Conservation (phyloP, 345 rosid species). For the Euphorbia tirucalli region DNA sequence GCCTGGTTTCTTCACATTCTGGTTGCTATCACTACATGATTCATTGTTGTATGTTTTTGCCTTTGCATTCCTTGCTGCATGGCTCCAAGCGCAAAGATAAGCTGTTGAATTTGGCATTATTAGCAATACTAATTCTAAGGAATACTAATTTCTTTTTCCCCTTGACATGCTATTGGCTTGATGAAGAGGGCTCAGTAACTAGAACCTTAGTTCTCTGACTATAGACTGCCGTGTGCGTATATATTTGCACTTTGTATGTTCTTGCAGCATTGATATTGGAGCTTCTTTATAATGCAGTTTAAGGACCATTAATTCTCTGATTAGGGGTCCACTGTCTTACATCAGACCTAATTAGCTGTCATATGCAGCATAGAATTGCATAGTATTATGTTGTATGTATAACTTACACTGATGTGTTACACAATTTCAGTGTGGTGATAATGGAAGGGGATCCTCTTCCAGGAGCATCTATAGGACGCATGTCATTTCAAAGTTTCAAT, state of each 20-base stretch:
- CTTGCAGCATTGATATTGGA: background rate
- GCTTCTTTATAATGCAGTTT: background rate
- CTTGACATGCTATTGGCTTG: background rate
- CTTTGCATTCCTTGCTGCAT: background rate
- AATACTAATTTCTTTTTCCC: background rate
- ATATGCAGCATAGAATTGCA: background rate
- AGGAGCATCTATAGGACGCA: slow-evolving; percentile 72
- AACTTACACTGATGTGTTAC: slow-evolving; percentile 2
- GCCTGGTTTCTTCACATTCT: no score
- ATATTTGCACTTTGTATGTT: background rate
- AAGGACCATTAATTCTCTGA: background rate
- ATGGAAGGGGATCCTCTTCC: slow-evolving; percentile 96
- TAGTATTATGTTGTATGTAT: background rate
- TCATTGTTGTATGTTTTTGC: background rate
- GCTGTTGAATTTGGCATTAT: background rate
- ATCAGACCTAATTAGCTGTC: background rate
- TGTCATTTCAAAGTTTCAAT: slow-evolving; percentile 93
- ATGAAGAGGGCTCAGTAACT: background rate
- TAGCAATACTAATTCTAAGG: background rate
- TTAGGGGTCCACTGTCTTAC: background rate
- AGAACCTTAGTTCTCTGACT: background rate
- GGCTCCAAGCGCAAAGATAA: background rate
- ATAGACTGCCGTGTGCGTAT: background rate
- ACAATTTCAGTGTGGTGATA: slow-evolving; percentile 56
- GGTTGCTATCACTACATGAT: no score